These are phyloP conservation scores for Diaporthe vaccinii DNA, from an alignment of 2,329 filamentous ascomycete species.

Conservation along the genomic window DNA sequence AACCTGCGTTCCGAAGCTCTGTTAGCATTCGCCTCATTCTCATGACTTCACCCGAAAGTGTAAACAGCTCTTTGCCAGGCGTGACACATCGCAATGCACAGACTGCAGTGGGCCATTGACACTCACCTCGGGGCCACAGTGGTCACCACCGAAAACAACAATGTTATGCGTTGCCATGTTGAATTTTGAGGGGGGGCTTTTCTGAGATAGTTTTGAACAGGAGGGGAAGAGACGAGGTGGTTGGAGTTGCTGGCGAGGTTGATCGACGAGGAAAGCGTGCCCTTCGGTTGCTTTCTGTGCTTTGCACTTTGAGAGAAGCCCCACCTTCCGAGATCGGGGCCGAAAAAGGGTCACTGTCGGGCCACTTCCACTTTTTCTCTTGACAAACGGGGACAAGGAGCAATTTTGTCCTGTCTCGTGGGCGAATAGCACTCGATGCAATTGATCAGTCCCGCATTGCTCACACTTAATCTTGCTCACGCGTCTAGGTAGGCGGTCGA, in stretches of 20 bases:
- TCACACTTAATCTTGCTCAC: neutral
- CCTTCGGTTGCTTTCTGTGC: slow-evolving; percentile 30
- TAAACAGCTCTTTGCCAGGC: neutral
- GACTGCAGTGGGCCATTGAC: neutral
- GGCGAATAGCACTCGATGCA: neutral
- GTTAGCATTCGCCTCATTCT: neutral
- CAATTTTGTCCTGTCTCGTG: neutral
- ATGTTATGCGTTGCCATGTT: slow-evolving; percentile 80
- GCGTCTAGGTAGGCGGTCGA: neutral
- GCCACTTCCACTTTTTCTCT: slow-evolving; percentile 26
- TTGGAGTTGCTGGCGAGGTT: slow-evolving; percentile 6
- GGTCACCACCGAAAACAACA: slow-evolving; percentile 86
- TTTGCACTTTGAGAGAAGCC: slow-evolving; percentile 22
- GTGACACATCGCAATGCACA: neutral
- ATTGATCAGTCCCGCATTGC: neutral
- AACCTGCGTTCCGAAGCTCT: slow-evolving; percentile 67
- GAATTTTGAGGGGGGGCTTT: neutral
- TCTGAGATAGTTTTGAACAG: neutral
- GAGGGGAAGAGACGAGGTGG: neutral
- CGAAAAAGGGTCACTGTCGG: slow-evolving; percentile 10
- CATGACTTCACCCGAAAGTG: neutral
- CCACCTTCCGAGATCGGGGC: slow-evolving; percentile 41
- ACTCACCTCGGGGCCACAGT: slow-evolving; percentile 86
- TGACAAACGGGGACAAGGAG: slow-evolving; percentile 1
- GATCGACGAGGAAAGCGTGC: slow-evolving; percentile 32